Evolutionary conservation across 805 yeast genomes (phyloP), one percentile per base, ranked within the genome.

Genomic region (Hanseniaspora lachancei): DNA sequence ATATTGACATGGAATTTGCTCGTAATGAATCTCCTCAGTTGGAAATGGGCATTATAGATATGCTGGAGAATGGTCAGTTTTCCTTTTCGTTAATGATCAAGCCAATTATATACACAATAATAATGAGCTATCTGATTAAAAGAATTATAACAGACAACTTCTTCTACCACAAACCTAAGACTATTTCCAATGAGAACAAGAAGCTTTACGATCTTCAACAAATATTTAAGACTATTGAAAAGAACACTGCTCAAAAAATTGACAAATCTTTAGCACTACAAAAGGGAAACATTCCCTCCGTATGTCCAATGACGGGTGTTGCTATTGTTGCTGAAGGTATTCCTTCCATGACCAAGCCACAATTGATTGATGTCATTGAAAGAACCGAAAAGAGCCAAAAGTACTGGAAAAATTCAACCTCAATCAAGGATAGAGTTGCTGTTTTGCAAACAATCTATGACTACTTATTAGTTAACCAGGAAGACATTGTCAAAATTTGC

Each of bases 401-500:
- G n/a, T 54, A 62, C 21, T 71, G 72, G 70, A 63, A 63, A 41
- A 27, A 57, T 7, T 9, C 49, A 6, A 61, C 93, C 2, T 63
- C 82, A 2, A 79, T 86, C 60, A 76, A 77, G 34, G 74, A 82
- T 60, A 77, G 97, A 62, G 75, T 87, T 60, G 78, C 77, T 62
- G 80, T 91, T 23, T 72, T 93, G 58, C 72, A 77, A 46, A 82
- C 96, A 0, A 73, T 93, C 55, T 76, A 79, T 59, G 77, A 82
- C 57, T 89, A 76, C 67, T 79, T 93, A 55, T 67, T 85, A 53
- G 82, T 81, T 49, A 82, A 93, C 67, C 99, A 93, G 68, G 89
- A 84, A 56, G 79, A 81, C 51, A 78, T 93, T 49, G 95, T 96
- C 3, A 75, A 95, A 48, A 84, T 93, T 9, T 97, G 97, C 0